Base-by-base conservation (phyloP, 495 filamentous ascomycete species). In the Penicillium malachiteum region DNA sequence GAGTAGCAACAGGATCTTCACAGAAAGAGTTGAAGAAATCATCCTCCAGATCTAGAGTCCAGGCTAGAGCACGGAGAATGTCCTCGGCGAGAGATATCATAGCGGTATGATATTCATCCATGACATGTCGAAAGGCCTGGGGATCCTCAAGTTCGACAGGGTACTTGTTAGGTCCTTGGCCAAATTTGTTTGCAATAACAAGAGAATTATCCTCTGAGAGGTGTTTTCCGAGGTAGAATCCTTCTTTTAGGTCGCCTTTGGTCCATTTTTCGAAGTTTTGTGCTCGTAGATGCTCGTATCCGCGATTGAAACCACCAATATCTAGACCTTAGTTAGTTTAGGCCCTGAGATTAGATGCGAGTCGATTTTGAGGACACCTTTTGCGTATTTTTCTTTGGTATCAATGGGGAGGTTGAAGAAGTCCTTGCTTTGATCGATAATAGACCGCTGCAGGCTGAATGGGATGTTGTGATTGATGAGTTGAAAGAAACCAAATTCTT, bases 401-500 rank as follows among this genome's bases (percentile, higher is more conserved):
- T 90, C 85, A 47, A 73, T 57, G 21, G 88, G 86, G 47, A 96
- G 81, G 55, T 87, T 81, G 67, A 96, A 96, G 67, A 96, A 90
- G 7, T 75, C 79, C 50, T 81, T 81, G 9, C 84, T 84, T 60
- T 91, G 81, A 16, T 75, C 56, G 48, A 90, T 81, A 9, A 94
- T 87, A 49, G 83, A 70, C 21, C 80, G 58, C 60, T 87, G 84
- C 37, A 93, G 70, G 46, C 79, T 73, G n/a, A 84, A 76, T 32
- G 86, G 75, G 41, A 95, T 84, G 7, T 87, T 87, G 14, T 89
- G 87, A 63, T 95, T 90, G 58, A 84, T 84, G 48, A 95, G 79
- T 62, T 96, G 95, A 45, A 95, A 71, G 63, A 95, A 96, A 3
- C 91, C 91, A 31, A 94, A 88, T 67, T 88, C 21, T 48, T 56